These are phyloP conservation scores for Pascua guehoae DNA, from an alignment of 1,284 basidiomycete genomes.

Conservation along the genomic window DNA sequence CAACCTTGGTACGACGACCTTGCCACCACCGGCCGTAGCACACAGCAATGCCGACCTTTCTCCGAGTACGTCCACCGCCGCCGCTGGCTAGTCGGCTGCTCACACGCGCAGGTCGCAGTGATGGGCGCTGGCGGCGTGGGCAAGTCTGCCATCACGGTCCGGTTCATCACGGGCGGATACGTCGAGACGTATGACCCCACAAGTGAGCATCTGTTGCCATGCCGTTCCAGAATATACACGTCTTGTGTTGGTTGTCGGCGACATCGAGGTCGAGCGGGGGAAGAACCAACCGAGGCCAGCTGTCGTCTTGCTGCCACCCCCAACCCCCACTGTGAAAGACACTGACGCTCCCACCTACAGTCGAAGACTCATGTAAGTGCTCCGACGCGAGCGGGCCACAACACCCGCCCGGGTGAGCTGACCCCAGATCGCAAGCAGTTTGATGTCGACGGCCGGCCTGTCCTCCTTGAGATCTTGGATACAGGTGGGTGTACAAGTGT, in stretches of 20 bases:
- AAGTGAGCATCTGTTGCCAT: conserved; percentile 20
- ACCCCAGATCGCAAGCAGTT: conserved; percentile 34
- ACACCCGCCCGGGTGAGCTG: not conserved
- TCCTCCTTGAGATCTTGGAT: conserved; percentile 39
- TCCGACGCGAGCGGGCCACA: not conserved
- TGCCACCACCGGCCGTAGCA: too few relatives aligned
- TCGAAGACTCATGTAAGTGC: conserved; percentile 33
- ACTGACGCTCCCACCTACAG: conserved; percentile 6
- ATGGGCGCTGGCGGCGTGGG: conserved; percentile 43
- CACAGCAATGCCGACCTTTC: too few relatives aligned
- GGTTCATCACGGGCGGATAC: conserved; percentile 36
- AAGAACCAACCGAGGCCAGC: not conserved
- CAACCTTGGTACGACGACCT: too few relatives aligned
- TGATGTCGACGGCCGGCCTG: conserved; percentile 29
- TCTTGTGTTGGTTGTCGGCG: not conserved
- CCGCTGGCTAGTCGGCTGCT: not conserved
- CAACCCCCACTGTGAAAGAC: too few relatives aligned
- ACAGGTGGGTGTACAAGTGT: conserved; percentile 22
- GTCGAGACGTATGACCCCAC: conserved; percentile 40
- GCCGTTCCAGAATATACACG: not conserved
- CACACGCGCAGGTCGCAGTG: conserved; percentile 24
- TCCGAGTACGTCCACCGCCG: not conserved
- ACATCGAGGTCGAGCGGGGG: not conserved
- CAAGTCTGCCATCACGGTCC: conserved; percentile 34
- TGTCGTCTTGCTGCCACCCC: not conserved